Base-by-base conservation (phyloP, 495 filamentous ascomycete genomes). In the Trichocladium antarcticum region DNA sequence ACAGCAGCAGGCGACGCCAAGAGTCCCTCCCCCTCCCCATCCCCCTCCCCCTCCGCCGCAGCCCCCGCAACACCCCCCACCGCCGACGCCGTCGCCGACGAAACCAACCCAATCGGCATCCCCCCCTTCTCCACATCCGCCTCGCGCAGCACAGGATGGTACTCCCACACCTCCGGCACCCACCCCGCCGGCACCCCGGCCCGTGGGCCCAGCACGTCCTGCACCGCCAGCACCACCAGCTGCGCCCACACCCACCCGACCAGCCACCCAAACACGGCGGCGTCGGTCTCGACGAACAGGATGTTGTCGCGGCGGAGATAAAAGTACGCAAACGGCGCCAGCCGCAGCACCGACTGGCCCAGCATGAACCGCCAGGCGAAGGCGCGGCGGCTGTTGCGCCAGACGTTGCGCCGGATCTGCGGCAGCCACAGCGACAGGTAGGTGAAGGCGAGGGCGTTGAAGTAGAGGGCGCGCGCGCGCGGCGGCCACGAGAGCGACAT, bases 191-290 rank as follows among this genome's bases (percentile, higher is more conserved):
- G 73, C 2, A 78, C 57, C 22, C 75, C 71, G 47, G 89, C 87
- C 37, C 92, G 67, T 0, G 89, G 87, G 0, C 90, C 92, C n/a
- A 95, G 67, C 16, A 95, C 70, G 50, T 87, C 83, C 67, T 98
- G 90, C 50, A 77, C 81, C 1, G 70, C 75, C 12, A 98, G 68
- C 11, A 84, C 61, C 68, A 85, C 81, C 29, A 89, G 77, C 63
- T 98, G 92, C n/a, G 86, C 46, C 87, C 89, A 94, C n/a, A 95
- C 68, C 92, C 90, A 98, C 15, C 74, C 82, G 6, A 72, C 72
- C 41, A 95, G 73, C 3, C 75, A 63, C 20, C 71, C 57, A 31
- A 88, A 80, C 5, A 78, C 75, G 20, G 63, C 74, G 49, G 67
- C 68, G 57, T 95, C 84, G 0, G 78, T 74, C 20, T 83, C 77